These are phyloP conservation scores for Schizosaccharomyces lindneri DNA, from an alignment of 805 yeast genomes.

Conservation along the genomic window DNA sequence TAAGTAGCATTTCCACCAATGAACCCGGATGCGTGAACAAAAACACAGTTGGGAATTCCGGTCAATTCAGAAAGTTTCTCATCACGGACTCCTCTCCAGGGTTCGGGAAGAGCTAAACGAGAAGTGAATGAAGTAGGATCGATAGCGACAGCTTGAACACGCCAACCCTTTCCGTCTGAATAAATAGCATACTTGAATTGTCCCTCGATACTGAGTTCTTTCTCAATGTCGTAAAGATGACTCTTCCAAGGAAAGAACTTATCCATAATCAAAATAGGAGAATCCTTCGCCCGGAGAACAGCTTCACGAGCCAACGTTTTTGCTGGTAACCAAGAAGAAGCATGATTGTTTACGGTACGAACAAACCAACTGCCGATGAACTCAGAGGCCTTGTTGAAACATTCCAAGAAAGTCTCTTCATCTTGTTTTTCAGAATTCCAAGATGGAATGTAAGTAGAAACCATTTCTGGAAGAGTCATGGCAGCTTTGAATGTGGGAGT, in stretches of 20 bases:
- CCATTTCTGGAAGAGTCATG: constrained; percentile 54
- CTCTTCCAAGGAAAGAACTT: constrained; percentile 87
- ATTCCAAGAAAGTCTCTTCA: constrained; percentile 34
- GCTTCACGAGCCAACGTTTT: constrained; percentile 52
- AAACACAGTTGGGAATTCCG: constrained; percentile 72
- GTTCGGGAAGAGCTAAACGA: constrained; percentile 68
- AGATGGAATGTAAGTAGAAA: constrained; percentile 11
- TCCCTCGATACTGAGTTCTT: constrained; percentile 18
- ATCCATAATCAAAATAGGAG: constrained; percentile 49
- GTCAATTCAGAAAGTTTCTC: constrained; percentile 44
- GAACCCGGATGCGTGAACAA: constrained; percentile 69
- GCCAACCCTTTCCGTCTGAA: constrained; percentile 44
- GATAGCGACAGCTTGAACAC: constrained; percentile 83
- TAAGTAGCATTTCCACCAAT: constrained; percentile 76
- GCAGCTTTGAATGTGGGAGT: constrained; percentile 41
- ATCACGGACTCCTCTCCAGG: constrained; percentile 90
- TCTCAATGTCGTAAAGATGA: constrained; percentile 54
- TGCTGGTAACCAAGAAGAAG: constrained; percentile 81
- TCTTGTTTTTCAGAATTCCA: constrained; percentile 1
- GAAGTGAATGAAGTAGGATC: constrained; percentile 54
- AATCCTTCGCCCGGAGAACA: constrained; percentile 39
- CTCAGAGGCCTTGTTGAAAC: constrained; percentile 44
- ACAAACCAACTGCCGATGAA: constrained; percentile 67
- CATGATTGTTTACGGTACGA: constrained; percentile 40
- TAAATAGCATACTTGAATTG: constrained; percentile 51